A percentile compares a stretch with the other conserved stretches of the same genome.
phyloP scores from a whole-genome alignment of 2,329 filamentous ascomycete genomes.

The Aspergillus viridinutans region DNA sequence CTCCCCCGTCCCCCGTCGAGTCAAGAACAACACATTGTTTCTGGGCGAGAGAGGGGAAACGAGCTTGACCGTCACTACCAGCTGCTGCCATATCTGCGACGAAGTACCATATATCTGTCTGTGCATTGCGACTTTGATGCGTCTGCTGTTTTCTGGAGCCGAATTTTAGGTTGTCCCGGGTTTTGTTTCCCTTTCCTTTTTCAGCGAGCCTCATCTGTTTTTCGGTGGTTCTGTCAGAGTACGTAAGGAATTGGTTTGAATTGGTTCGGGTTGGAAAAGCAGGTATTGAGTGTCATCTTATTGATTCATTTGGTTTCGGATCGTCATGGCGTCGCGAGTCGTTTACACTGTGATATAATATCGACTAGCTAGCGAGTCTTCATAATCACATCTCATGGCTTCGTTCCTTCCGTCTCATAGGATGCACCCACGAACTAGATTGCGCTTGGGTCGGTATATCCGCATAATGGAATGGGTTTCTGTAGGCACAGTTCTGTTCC shows the following conservation, averaged over 20 bases:
- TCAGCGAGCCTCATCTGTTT: background rate
- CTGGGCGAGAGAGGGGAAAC: conserved; percentile 3
- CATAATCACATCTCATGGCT: background rate
- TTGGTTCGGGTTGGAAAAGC: conserved; percentile 6
- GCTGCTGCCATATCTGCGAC: background rate
- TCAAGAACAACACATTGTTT: conserved; percentile 10
- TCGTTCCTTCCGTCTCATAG: background rate
- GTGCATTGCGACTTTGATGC: background rate
- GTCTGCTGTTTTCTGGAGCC: background rate
- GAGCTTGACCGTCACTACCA: conserved; percentile 2
- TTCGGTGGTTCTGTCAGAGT: background rate
- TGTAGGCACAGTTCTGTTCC: background rate
- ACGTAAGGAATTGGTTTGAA: background rate
- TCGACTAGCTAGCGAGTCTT: background rate
- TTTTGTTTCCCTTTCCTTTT: background rate
- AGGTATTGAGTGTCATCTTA: background rate
- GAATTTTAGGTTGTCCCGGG: background rate
- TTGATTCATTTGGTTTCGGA: background rate
- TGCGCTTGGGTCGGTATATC: background rate
- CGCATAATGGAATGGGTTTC: background rate
- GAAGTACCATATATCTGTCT: background rate
- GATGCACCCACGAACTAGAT: background rate
- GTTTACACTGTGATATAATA: background rate
- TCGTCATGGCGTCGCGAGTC: background rate
- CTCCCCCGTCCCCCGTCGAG: conserved; percentile 29